Conservation (phyloP, 306 rosid genomes). For the Spatholobus suberectus region DNA sequence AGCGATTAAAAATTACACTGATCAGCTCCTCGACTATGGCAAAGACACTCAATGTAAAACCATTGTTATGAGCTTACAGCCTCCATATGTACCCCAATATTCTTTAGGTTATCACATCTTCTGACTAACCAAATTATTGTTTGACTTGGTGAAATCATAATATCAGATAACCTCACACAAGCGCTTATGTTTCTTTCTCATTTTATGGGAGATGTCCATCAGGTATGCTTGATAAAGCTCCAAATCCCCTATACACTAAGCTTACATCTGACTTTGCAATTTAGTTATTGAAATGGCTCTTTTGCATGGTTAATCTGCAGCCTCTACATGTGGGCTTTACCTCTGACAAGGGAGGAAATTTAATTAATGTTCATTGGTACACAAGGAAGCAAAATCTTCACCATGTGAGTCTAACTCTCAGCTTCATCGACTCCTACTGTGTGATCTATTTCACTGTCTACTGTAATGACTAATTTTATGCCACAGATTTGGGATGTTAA, state of each 20-base stretch:
- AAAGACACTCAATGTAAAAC: slow-evolving; percentile 52
- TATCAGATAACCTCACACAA: slow-evolving; percentile 85
- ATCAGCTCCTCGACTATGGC: slow-evolving; percentile 60
- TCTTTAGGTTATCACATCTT: neutral
- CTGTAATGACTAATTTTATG: neutral
- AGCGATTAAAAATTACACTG: slow-evolving; percentile 76
- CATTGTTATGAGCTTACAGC: neutral
- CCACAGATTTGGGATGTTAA: slow-evolving; percentile 78
- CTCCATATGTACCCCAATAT: neutral
- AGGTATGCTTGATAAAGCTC: slow-evolving; percentile 45
- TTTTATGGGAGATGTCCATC: slow-evolving; percentile 93
- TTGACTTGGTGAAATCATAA: slow-evolving; percentile 6
- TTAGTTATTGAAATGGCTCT: neutral
- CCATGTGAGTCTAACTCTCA: slow-evolving; percentile 62
- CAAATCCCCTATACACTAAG: neutral
- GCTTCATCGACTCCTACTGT: slow-evolving; percentile 5
- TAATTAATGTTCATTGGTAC: slow-evolving; percentile 78
- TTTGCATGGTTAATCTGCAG: slow-evolving; percentile 52
- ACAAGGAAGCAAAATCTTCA: slow-evolving; percentile 84
- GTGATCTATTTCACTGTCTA: neutral
- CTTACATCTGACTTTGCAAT: neutral
- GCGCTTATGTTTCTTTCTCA: slow-evolving; percentile 90
- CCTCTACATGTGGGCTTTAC: slow-evolving; percentile 94
- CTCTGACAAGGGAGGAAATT: slow-evolving; percentile 83
- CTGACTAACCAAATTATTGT: slow-evolving; percentile 29